Percentiles rank a stretch among this genome's conserved stretches.
Evolutionary conservation across 2,329 filamentous ascomycete species (phyloP).

Genomic region (Colletotrichum lentis): DNA sequence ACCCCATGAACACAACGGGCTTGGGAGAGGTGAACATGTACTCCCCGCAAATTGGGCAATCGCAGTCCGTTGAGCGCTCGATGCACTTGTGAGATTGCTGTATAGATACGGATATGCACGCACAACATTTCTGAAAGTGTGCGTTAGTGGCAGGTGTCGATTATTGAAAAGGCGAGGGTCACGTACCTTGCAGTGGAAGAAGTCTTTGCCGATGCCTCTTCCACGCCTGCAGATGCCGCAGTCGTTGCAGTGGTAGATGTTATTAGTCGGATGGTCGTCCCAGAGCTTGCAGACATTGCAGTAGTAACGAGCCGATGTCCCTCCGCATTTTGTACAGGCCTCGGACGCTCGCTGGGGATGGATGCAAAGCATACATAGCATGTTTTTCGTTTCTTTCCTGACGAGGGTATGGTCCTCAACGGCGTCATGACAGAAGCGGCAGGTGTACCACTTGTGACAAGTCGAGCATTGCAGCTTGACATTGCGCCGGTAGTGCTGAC

Average conservation of each 20-base stretch:
- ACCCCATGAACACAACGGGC: conserved; percentile 91
- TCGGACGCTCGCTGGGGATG: conserved; percentile 85
- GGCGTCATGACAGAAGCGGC: conserved; percentile 91
- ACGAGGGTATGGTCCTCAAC: conserved; percentile 81
- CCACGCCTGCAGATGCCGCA: conserved; percentile 95
- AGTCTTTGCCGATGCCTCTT: conserved; percentile 92
- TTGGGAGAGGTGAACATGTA: conserved; percentile 94
- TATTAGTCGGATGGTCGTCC: conserved; percentile 91
- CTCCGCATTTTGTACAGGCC: conserved; percentile 78
- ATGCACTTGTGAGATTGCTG: conserved; percentile 90
- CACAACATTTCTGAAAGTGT: conserved; percentile 76
- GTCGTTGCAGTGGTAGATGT: conserved; percentile 94
- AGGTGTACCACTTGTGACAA: conserved; percentile 93
- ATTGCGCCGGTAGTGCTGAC: conserved; percentile 92
- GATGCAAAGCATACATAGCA: conserved; percentile 96
- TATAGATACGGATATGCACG: conserved; percentile 90
- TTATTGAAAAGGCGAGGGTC: not conserved
- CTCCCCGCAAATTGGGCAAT: conserved; percentile 96
- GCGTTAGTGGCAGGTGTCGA: conserved; percentile 6
- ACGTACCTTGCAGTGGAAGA: conserved; percentile 93
- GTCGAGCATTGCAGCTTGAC: conserved; percentile 94
- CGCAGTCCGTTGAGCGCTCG: conserved; percentile 90
- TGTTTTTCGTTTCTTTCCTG: conserved; percentile 85
- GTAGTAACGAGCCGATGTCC: conserved; percentile 85
- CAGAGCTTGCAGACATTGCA: conserved; percentile 95